Base-by-base conservation (phyloP, 306 rosid genomes). In the Cyclanthera cordifolia region DNA sequence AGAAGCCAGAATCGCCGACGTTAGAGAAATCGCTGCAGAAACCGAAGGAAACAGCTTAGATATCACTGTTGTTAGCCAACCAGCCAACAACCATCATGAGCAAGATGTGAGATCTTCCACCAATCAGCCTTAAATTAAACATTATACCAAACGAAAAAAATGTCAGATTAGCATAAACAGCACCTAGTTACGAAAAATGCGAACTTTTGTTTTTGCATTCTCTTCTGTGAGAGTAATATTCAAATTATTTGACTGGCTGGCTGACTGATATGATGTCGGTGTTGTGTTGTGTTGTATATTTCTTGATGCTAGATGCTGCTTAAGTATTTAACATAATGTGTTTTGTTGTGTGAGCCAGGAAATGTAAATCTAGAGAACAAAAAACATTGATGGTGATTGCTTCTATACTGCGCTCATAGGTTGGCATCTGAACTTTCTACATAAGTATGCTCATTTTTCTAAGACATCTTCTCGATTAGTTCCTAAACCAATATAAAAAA, bases 1-100 rank as follows among this genome's bases (percentile, higher is more conserved):
- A 19, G 97, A 94, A 53, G 81, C 95, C 28, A 93, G 91, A 78
- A 85, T 90, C 69, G 90, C 97, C 9, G 99, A 88, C 39, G 99
- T 94, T 46, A 82, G 99, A 86, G 97, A 90, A 83, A 85, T 94
- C 3, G 82, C 84, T 11, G 77, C 89, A 0, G 86, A 90, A 79
- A 75, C 88, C 23, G 91, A 85, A 75, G 82, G 86, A 70, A 94
- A 78, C 82, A 94, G 99, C 83, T 83, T 90, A 77, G 99, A 94
- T 78, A 94, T 94, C 69, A 85, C 91, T 51, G 97, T 85, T 72
- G 88, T 94, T 71, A 87, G 87, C 89, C 95, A 76, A 73, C 95
- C 95, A 11, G 78, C 37, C 59, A 61, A 56, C 46, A 81, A 74
- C 72, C 91, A 77, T 73, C 95, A 80, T 52, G 96, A 86, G 75